Evolutionary conservation across 345 rosid species (phyloP).

Genomic region (Moricandia arvensis): DNA sequence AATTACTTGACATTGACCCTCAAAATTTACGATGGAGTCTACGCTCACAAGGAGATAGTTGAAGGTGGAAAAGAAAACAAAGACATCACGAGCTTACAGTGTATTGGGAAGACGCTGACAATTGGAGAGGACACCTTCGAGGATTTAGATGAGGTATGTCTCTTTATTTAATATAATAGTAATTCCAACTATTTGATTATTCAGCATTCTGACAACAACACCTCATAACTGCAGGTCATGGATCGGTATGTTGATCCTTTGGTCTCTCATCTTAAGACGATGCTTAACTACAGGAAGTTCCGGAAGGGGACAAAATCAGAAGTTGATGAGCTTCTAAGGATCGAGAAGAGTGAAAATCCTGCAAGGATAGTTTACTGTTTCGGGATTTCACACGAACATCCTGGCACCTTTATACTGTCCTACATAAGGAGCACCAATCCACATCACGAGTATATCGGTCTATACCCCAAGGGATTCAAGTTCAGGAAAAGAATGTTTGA

Average conservation of each 20-base stretch:
- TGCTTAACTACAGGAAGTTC: not conserved
- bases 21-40: not conserved
- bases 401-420: not conserved
- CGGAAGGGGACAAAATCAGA: not conserved
- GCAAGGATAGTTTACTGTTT: not conserved
- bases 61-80: not conserved
- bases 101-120: not conserved
- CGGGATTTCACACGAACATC: not conserved
- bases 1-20: not conserved
- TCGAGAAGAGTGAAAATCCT: not conserved
- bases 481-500: not conserved
- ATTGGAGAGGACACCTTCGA: not conserved
- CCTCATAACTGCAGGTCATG: not conserved
- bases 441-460: not conserved
- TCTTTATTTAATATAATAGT: not conserved
- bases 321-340: not conserved
- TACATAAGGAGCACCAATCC: not conserved
- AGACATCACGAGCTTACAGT: not conserved
- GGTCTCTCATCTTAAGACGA: not conserved
- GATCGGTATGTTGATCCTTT: not conserved
- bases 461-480: not conserved
- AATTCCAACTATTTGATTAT: too few species aligned
- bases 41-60: not conserved
- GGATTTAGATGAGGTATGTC: not conserved
- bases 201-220: not conserved